These are phyloP conservation scores for Fusarium anguioides DNA, from an alignment of 2,329 filamentous ascomycete species.

Conservation along the genomic window DNA sequence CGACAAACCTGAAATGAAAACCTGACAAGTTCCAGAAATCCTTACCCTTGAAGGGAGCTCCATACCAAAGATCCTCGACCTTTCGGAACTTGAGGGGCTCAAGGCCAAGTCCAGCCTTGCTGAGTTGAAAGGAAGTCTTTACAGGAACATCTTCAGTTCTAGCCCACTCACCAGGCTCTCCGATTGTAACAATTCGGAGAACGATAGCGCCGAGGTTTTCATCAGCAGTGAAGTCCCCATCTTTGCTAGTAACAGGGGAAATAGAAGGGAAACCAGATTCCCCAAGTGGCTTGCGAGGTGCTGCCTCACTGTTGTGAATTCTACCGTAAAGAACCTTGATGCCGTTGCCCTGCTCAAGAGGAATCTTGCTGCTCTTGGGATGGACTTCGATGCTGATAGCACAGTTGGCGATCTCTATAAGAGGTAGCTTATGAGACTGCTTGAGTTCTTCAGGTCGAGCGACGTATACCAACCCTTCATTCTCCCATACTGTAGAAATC, in stretches of 20 bases:
- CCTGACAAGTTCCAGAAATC: constrained; percentile 18
- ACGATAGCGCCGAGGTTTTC: neutral
- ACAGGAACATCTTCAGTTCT: neutral
- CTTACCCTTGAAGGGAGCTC: neutral
- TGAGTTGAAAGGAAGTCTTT: neutral
- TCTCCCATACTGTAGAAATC: neutral
- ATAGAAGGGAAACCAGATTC: neutral
- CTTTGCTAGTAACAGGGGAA: neutral
- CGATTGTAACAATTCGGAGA: neutral
- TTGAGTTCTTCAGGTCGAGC: neutral
- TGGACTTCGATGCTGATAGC: neutral
- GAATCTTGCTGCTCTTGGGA: neutral
- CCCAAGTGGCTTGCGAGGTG: neutral
- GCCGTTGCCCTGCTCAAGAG: neutral
- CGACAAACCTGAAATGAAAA: constrained; percentile 13
- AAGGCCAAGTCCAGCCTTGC: neutral
- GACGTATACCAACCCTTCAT: neutral
- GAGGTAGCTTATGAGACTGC: neutral
- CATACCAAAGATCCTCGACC: constrained; percentile 6
- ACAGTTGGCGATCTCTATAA: neutral
- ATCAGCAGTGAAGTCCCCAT: neutral
- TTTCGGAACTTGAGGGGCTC: neutral
- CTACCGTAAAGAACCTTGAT: neutral
- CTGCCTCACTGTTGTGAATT: neutral
- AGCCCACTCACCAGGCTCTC: neutral